Evolutionary conservation across 345 rosid species (phyloP).

Genomic region (rapeseed (Brassica napus)): DNA sequence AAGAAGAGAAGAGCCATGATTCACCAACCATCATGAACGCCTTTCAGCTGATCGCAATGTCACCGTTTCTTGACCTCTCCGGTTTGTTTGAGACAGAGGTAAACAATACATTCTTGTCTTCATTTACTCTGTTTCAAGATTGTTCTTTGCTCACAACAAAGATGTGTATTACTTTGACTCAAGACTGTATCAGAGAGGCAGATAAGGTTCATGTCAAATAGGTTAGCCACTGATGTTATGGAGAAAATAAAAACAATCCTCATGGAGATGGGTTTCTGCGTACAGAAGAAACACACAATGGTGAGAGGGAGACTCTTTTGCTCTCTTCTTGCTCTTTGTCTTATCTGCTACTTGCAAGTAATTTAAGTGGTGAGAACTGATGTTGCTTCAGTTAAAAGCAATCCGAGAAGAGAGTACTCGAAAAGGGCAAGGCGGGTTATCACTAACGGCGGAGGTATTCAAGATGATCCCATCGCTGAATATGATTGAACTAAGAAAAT

Average conservation of each 20-base stretch:
- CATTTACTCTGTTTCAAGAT: conserved; percentile 5
- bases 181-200: conserved; percentile 88
- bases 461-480: conserved; percentile 68
- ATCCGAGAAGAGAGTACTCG: conserved; percentile 50
- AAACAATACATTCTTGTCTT: neutral
- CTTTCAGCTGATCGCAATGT: conserved; percentile 93
- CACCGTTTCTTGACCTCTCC: conserved; percentile 80
- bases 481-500: conserved; percentile 76
- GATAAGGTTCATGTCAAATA: conserved; percentile 78
- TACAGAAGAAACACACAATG: conserved; percentile 71
- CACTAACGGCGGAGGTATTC: conserved; percentile 74
- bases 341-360: neutral
- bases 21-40: conserved; percentile 69
- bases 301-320: conserved; percentile 36
- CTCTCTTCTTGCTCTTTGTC: neutral
- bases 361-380: neutral
- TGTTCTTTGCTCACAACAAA: neutral
- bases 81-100: conserved; percentile 95
- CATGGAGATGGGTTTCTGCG: conserved; percentile 76
- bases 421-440: conserved; percentile 43
- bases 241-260: conserved; percentile 59
- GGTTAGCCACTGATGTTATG: conserved; percentile 56
- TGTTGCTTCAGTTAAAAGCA: conserved; percentile 62
- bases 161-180: neutral
- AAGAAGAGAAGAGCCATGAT: conserved; percentile 15